These are phyloP conservation scores for Leccinum griseonigrum DNA, from an alignment of 1,284 basidiomycete species.

Conservation along the genomic window DNA sequence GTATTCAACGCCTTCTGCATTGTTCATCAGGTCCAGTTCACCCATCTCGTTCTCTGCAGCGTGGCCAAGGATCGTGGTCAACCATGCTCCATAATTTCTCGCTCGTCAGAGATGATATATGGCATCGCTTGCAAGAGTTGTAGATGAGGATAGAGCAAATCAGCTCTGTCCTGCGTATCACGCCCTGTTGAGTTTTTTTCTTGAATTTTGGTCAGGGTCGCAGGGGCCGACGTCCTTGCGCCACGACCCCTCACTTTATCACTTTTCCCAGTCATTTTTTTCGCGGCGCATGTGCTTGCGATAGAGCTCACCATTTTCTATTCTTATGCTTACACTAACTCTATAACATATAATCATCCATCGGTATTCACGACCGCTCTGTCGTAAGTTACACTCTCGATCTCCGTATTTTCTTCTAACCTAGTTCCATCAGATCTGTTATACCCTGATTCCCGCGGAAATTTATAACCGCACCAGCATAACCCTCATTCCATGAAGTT, in stretches of 20 bases:
- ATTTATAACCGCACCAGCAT: not conserved
- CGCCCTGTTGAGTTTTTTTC: not conserved
- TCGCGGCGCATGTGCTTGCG: not conserved
- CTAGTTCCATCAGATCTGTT: conserved; percentile 1
- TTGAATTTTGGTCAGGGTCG: not conserved
- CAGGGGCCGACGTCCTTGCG: not conserved
- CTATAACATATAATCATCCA: not conserved
- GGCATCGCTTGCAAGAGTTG: not conserved
- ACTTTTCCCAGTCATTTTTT: not conserved
- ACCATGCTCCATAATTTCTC: not conserved
- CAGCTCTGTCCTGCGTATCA: not conserved
- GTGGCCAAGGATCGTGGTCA: not conserved
- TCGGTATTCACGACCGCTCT: not conserved
- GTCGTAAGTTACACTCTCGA: conserved; percentile 6
- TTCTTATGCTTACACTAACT: not conserved
- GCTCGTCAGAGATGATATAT: not conserved
- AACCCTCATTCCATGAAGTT: not conserved
- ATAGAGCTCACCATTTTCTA: not conserved
- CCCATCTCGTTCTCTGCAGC: not conserved
- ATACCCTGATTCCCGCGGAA: not conserved
- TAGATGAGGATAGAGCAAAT: not conserved
- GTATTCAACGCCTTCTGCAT: conserved; percentile 9
- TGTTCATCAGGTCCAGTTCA: conserved; percentile 9
- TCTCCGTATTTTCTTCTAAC: not conserved
- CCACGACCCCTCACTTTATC: not conserved